Base-by-base conservation (phyloP, 2,329 filamentous ascomycete genomes). In the Ophiostoma quercus region DNA sequence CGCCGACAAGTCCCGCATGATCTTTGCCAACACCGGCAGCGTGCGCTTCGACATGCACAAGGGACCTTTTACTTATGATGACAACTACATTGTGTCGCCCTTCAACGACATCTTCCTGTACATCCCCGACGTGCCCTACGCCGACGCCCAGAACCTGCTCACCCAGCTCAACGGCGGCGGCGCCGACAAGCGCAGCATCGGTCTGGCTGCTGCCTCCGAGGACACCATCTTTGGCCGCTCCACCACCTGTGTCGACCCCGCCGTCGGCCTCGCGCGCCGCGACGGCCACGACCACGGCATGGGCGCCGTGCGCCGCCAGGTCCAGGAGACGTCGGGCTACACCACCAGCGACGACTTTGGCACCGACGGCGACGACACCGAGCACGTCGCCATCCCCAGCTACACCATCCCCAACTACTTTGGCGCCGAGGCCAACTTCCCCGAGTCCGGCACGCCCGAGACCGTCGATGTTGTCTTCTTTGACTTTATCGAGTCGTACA, bases 11-110 rank as follows among this genome's bases (percentile, higher is more conserved):
- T 79, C 86, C 1, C 82, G 87, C 39, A 79, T 88, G 63, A 83
- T 89, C 71, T 81, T 88, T 72, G 82, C 83, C 71, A 90, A 89
- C 77, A 88, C 86, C 0, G 87, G 87, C 34, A 81, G 80, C 41
- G 81, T 89, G 32, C 84, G 87, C 2, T 89, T 88, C 74, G 87
- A 90, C 73, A 77, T 90, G 14, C 81, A 85, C 71, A 82, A 89
- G 76, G 88, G 88, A 0, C 85, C 86, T 0, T 90, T 89, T 75
- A 88, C 87, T 0, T 82, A 78, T 22, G 81, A 82, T 60, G 79
- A 82, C 71, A 79, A 77, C 63, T 87, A 84, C 76, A 86, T 87
- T 72, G 83, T 86, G 0, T 84, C 83, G 0, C 85, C 85, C 0
- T 88, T 87, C 75, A 75, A 76, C 5, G 83, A 87, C 67, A 77